Evolutionary conservation across 2,329 filamentous ascomycete species (phyloP).

Genomic region (Paecilomyces niveus): DNA sequence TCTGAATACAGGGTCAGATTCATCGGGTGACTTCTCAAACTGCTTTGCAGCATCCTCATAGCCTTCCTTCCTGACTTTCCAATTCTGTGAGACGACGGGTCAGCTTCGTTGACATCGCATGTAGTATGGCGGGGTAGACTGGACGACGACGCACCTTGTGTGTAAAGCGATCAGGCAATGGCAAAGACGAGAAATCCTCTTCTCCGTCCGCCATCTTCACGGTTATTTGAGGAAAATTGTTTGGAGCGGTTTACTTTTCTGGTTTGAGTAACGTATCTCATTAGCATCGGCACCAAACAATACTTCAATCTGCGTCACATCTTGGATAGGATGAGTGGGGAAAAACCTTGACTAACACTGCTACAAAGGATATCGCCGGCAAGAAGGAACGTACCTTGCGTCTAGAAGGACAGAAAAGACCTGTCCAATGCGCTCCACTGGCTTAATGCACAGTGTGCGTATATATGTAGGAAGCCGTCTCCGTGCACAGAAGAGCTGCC

Average conservation of each 20-base stretch:
- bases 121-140: neutral
- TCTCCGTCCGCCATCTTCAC: slow-evolving; percentile 35
- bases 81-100: slow-evolving; percentile 50
- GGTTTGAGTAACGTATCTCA: neutral
- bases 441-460: neutral
- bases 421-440: neutral
- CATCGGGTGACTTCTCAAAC: slow-evolving; percentile 78
- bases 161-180: slow-evolving; percentile 34
- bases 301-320: neutral
- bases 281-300: neutral
- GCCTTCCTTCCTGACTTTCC: slow-evolving; percentile 93
- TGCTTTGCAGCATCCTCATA: slow-evolving; percentile 89
- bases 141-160: slow-evolving; percentile 30
- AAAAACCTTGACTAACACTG: too few species aligned
- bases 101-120: slow-evolving; percentile 7
- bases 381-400: neutral
- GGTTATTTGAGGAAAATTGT: neutral
- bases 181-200: slow-evolving; percentile 37
- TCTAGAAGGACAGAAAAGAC: neutral
- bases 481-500: neutral
- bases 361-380: too few species aligned
- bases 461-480: neutral
- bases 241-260: neutral
- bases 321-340: too few species aligned
- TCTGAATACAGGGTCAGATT: slow-evolving; percentile 75